Base-by-base conservation (phyloP, 1,284 basidiomycete genomes). In the Boletus semigastroideus region DNA sequence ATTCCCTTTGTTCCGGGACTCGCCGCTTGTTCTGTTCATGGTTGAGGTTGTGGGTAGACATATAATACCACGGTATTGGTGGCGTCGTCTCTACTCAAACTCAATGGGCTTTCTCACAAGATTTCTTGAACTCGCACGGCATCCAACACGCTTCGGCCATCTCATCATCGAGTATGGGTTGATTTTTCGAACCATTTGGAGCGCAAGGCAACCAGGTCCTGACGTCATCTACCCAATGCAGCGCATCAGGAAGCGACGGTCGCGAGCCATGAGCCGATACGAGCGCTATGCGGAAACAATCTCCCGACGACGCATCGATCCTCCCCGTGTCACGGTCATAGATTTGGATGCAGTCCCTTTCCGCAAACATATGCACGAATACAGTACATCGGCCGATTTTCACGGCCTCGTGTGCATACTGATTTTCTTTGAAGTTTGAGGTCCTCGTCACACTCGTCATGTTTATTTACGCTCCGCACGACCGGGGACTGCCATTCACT, bases 181-280 rank as follows among this genome's bases (percentile, higher is more conserved):
- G 2, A 47, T 44, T 19, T 0, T 52, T 19, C 51, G 34, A 16
- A 34, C 47, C 19, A 17, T 6, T 36, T 51, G 48, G 48, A 17
- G 12, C 5, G 5, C 16, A 41, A 45, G 19, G 19, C 48, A 45
- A 31, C 7, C 9, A 3, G 51, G 48, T 12, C 51, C 38, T 16
- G 48, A 51, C 4, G 1, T 41, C 5, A 42, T 45, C 27, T 42
- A 48, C 25, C 49, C 44, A 0, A 17, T 51, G 25, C 22, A 33
- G 9, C 16, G 49, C 31, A 34, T 47, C 38, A 48, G 17, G 25
- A 41, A 51, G 17, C 38, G 43, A 10, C 49, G 34, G 10, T 51
- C 49, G 1, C 38, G 39, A 51, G 37, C 19, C 22, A 2, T 14
- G 10, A 13, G 12, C 9, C 8, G 2, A 4, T 28, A 22, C 14